Percentiles rank a stretch among this genome's conserved stretches.
Conservation (phyloP, 2,329 filamentous ascomycete species). For the Chaetomiaceae sp. region DNA sequence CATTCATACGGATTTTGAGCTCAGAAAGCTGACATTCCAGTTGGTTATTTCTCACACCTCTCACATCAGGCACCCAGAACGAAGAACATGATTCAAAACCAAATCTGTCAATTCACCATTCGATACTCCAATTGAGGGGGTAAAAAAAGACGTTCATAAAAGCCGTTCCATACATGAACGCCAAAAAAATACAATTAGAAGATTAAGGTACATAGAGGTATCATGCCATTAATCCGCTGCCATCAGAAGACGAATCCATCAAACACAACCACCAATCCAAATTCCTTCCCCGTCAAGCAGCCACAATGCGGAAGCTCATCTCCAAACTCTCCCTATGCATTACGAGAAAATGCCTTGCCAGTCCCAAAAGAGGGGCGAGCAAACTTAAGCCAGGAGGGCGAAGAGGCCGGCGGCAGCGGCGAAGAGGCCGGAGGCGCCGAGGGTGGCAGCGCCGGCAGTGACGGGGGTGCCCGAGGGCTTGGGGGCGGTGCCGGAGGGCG, state of each 20-base stretch:
- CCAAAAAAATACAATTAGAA: slow-evolving; percentile 41
- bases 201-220: slow-evolving; percentile 42
- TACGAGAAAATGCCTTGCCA: no score
- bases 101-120: no score
- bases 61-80: no score
- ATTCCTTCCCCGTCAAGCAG: slow-evolving; percentile 2
- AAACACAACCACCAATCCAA: slow-evolving; percentile 1
- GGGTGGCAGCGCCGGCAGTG: slow-evolving; percentile 48
- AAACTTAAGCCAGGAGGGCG: slow-evolving; percentile 53
- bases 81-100: no score
- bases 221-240: slow-evolving; percentile 19
- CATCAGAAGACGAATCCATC: slow-evolving; percentile 10
- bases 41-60: no score
- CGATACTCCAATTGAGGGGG: no score
- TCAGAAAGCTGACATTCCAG: no score
- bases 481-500: slow-evolving; percentile 29
- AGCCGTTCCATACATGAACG: slow-evolving; percentile 22
- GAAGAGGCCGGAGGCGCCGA: slow-evolving; percentile 50
- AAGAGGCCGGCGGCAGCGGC: slow-evolving; percentile 51
- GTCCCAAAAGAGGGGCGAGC: no score
- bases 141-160: slow-evolving; percentile 22
- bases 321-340: not conserved
- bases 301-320: not conserved
- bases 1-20: no score
- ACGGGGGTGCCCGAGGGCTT: slow-evolving; percentile 32